Base-by-base conservation (phyloP, 177 flowering plant genomes). In the Vitis hybrid region DNA sequence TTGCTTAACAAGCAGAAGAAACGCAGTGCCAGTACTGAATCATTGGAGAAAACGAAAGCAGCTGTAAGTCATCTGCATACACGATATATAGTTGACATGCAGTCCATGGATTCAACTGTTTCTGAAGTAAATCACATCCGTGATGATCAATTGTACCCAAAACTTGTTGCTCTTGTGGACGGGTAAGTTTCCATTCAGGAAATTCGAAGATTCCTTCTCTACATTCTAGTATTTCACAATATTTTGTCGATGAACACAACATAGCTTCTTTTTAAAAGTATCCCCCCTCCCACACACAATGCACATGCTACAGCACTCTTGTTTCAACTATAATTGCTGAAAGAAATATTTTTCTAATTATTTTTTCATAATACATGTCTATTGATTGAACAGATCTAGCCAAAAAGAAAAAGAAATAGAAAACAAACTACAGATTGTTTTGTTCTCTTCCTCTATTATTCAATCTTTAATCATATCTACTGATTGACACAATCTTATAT, bases 81-180 rank as follows among this genome's bases (percentile, higher is more conserved):
- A n/a, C 83, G 94, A 76, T 94, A 92, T 72, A 90, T 94, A 53
- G 98, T 94, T n/a, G 97, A 94, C 79, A 89, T 92, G 94, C 97
- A 94, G 74, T 89, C 94, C 50, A 77, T 92, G 91, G 98, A 94
- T 77, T 90, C 97, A 16, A 92, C 97, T 4, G 97, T 89, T 13
- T 79, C 89, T 48, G 98, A 94, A 77, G 90, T 92, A 56, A 88
- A 87, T 67, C 85, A 79, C 18, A 74, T 94, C 45, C 93, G 98
- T n/a, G 97, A 94, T 74, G 77, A 85, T 64, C 94, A 90, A 76
- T 63, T 94, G 76, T 90, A 88, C 65, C 97, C 98, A 22, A 90
- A 85, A 72, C 97, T 94, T 72, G 92, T 88, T 56, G 76, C 73
- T 31, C 87, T 94, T 69, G 92, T 86, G 74, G 78, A 85, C 22